phyloP scores from a whole-genome alignment of 108 stramenopile genomes.

The Cyclotella choctawhatcheeana region DNA sequence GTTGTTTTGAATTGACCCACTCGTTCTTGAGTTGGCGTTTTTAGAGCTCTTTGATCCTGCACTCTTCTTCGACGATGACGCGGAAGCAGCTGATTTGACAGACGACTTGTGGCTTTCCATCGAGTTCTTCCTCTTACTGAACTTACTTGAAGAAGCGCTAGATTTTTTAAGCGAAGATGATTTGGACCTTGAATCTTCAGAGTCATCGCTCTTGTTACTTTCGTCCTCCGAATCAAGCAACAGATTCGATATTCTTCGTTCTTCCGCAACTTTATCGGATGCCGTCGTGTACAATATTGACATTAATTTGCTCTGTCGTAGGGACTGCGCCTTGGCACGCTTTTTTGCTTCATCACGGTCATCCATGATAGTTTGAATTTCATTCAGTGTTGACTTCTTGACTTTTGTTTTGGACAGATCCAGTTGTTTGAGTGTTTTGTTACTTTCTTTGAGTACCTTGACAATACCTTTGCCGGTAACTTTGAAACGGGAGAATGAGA shows the following conservation, averaged over 20 bases:
- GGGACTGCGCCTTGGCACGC: background rate
- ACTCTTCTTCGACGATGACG: conserved; percentile 7
- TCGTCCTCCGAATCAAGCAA: conserved; percentile 6
- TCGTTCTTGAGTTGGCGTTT: background rate
- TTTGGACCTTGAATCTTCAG: background rate
- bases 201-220: background rate
- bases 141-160: background rate
- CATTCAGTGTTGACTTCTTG: conserved; percentile 10
- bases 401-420: conserved; percentile 20
- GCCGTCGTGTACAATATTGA: background rate
- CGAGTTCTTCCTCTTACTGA: background rate
- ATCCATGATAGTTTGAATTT: conserved; percentile 11
- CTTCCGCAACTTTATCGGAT: background rate
- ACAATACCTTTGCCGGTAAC: conserved; percentile 5
- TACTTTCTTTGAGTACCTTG: conserved; percentile 17
- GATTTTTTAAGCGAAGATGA: background rate
- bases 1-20: background rate
- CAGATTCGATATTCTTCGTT: no score
- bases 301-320: background rate
- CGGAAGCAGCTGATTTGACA: background rate
- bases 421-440: conserved; percentile 23
- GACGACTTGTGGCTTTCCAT: background rate
- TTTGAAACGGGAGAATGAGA: background rate
- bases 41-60: background rate
- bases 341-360: conserved; percentile 12